A percentile compares a stretch with the other conserved stretches of the same genome.
phyloP scores from a whole-genome alignment of 2,329 filamentous ascomycete genomes.

The Periglandula ipomoeae region DNA sequence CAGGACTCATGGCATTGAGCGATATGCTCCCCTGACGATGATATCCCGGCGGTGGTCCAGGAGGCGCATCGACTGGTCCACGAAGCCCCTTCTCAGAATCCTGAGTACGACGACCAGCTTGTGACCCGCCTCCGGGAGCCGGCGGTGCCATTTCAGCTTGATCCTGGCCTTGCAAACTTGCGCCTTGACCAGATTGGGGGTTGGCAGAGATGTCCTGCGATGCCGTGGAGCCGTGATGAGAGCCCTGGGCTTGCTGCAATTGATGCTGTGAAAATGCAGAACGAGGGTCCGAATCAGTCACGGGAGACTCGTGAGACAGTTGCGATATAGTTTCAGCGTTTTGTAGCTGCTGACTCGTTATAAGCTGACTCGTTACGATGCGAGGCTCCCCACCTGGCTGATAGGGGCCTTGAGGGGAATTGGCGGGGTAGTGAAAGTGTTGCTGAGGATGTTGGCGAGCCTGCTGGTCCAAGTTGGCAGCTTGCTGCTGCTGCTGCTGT shows the following conservation, averaged over 20 bases:
- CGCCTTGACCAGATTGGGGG: background rate
- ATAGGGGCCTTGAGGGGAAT: constrained; percentile 15
- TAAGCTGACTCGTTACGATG: constrained; percentile 26
- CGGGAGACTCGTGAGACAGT: constrained; percentile 51
- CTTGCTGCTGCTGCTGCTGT: constrained; percentile 21
- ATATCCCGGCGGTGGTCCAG: constrained; percentile 41
- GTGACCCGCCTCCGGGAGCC: constrained; percentile 30
- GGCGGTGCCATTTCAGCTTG: constrained; percentile 36
- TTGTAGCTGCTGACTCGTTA: constrained; percentile 23
- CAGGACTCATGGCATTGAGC: constrained; percentile 32
- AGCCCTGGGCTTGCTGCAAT: constrained; percentile 33
- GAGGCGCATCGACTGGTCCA: constrained; percentile 31
- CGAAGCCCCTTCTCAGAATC: constrained; percentile 40
- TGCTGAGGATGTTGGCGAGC: constrained; percentile 23
- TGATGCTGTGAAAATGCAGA: constrained; percentile 34
- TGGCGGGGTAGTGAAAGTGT: constrained; percentile 11
- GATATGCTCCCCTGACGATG: constrained; percentile 41
- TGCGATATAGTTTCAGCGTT: constrained; percentile 55
- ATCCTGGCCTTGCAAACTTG: constrained; percentile 16
- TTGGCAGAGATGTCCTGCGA: constrained; percentile 19
- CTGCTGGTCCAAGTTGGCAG: constrained; percentile 22
- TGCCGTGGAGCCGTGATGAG: constrained; percentile 28
- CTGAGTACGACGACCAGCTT: constrained; percentile 36
- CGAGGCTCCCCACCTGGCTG: constrained; percentile 28
- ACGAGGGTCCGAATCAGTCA: constrained; percentile 37